Evolutionary conservation across 2,329 filamentous ascomycete species (phyloP), one percentile per base, ranked within the genome.

Genomic region (Cryphonectria nitschkei): DNA sequence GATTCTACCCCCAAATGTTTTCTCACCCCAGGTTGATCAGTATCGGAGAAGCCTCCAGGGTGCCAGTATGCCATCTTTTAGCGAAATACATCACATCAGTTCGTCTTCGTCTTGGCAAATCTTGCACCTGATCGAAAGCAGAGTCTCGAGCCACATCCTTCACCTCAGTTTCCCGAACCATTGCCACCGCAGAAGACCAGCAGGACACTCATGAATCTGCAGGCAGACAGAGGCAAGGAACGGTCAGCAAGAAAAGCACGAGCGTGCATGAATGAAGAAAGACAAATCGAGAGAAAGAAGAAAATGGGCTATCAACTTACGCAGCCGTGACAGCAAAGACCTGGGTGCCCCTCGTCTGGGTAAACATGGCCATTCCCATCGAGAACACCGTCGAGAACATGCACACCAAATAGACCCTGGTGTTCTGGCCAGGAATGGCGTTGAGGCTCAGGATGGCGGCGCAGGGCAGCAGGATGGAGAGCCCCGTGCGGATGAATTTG

Each of bases 281-380:
- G 16, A 22, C 0, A 32, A 1, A 50, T 60, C 14, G 64, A 67
- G 5, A 19, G 32, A 29, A 0, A 37, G 19, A 6, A 2, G 22
- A n/a, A 46, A 46, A 46, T 19, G 16, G 16, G 16, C 22, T 19
- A 6, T 7, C 16, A 46, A 70, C 70, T 70, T 32, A 78, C 74
- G 77, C 76, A 65, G 77, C 77, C 3, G 76, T 77, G 19, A 74
- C 75, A 14, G 76, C 74, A 52, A 78, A 76, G 29, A 78, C 75
- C 73, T 79, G 77, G 32, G 76, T 76, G 60, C 77, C 73, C 56
- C 74, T 74, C 14, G 76, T 74, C 43, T 76, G 76, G 4, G 76
- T 78, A 65, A 75, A 74, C 1, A 77, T 61, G 65, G 75, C 74
- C 39, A 79, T 73, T 9, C 73, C 74, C 39, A 75, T 67, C 16